A percentile compares a stretch with the other conserved stretches of the same genome.
phyloP scores from a whole-genome alignment of 2,329 filamentous ascomycete genomes.

The Claviceps sp. region DNA sequence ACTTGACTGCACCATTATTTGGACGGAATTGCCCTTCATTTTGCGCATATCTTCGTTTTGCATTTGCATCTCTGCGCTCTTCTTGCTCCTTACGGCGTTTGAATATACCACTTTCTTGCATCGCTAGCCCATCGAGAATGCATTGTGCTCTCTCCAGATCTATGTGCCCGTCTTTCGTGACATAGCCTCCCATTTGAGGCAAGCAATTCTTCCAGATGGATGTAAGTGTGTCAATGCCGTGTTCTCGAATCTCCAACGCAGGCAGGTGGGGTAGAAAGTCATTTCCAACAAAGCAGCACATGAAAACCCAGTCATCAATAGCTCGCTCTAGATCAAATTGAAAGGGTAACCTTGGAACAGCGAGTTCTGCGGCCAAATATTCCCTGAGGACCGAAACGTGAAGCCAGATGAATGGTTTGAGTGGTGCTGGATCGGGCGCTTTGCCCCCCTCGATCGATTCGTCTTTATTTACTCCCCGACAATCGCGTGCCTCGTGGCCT shows the following conservation, averaged over 20 bases:
- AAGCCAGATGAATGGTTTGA: constrained; percentile 97
- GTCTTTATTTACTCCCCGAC: constrained; percentile 63
- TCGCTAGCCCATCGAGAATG: constrained; percentile 78
- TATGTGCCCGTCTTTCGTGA: constrained; percentile 89
- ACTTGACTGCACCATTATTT: background rate
- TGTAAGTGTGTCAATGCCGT: constrained; percentile 90
- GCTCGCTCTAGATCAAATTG: constrained; percentile 87
- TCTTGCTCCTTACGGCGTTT: constrained; percentile 74
- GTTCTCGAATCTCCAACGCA: constrained; percentile 93
- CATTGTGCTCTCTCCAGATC: constrained; percentile 76
- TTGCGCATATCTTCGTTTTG: constrained; percentile 65
- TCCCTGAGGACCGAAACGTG: constrained; percentile 86
- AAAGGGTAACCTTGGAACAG: constrained; percentile 71
- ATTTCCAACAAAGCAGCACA: constrained; percentile 98
- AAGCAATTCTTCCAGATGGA: constrained; percentile 96
- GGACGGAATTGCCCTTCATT: constrained; percentile 30
- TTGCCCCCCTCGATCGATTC: constrained; percentile 77
- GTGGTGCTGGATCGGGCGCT: constrained; percentile 43
- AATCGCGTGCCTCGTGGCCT: constrained; percentile 80
- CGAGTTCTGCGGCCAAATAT: constrained; percentile 82
- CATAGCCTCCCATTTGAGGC: constrained; percentile 81
- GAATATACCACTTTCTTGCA: constrained; percentile 91
- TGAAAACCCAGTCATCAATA: constrained; percentile 96
- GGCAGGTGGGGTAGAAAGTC: constrained; percentile 96
- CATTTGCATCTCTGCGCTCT: constrained; percentile 66